Conservation (phyloP, 1,139 yeast genomes). For the Candida neerlandica region DNA sequence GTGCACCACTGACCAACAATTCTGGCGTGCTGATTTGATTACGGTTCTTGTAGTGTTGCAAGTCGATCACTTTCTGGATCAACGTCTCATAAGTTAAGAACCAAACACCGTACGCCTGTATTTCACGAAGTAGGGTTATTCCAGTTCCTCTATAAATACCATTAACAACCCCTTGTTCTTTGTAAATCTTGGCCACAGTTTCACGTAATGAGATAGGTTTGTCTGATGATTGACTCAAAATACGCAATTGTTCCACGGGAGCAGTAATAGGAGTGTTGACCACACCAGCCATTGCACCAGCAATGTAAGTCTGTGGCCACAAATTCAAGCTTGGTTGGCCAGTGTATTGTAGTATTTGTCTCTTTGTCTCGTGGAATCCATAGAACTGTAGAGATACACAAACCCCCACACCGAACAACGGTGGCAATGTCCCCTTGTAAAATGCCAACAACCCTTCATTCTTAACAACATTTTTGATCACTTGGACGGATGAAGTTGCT, state of each 20-base stretch:
- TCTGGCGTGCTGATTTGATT: slow-evolving; percentile 62
- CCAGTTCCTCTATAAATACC: slow-evolving; percentile 65
- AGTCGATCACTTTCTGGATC: slow-evolving; percentile 44
- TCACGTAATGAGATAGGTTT: slow-evolving; percentile 44
- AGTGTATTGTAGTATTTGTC: slow-evolving; percentile 49
- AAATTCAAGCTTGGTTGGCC: slow-evolving; percentile 43
- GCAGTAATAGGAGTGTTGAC: slow-evolving; percentile 72
- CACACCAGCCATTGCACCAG: slow-evolving; percentile 80
- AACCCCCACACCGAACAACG: slow-evolving; percentile 63
- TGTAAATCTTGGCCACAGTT: slow-evolving; percentile 46
- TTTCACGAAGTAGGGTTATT: slow-evolving; percentile 65
- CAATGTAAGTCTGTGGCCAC: slow-evolving; percentile 64
- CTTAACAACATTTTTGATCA: slow-evolving; percentile 54
- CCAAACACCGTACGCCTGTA: slow-evolving; percentile 86
- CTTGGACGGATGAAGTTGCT: slow-evolving; percentile 44
- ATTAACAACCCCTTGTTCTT: slow-evolving; percentile 43
- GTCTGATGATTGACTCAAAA: slow-evolving; percentile 60
- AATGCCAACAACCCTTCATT: slow-evolving; percentile 69
- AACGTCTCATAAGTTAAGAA: slow-evolving; percentile 70
- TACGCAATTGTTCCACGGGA: slow-evolving; percentile 77
- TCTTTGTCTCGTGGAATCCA: slow-evolving; percentile 75
- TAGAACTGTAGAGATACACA: slow-evolving; percentile 77
- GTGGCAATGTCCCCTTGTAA: slow-evolving; percentile 52
- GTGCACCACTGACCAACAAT: slow-evolving; percentile 63
- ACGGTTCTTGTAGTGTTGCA: slow-evolving; percentile 41